Evolutionary conservation across 345 rosid species (phyloP), one percentile per base, ranked within the genome.

Genomic region (Erodium maritimum): DNA sequence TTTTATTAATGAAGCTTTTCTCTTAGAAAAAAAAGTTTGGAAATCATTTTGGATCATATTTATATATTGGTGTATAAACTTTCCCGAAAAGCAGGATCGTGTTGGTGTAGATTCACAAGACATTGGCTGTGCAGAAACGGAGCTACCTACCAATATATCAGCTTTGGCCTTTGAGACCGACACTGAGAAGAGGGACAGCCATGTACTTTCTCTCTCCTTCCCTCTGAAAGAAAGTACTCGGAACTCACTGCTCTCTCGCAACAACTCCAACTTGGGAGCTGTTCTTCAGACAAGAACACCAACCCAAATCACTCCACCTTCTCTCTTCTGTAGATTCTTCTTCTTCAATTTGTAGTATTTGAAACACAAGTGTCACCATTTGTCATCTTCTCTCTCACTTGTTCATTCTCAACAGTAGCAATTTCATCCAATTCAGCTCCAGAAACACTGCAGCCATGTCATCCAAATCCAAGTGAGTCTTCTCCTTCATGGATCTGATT

Each of bases 401-500:
- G 14, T 14, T 42, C 48, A 42, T 3, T 14, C 3, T 10, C 17
- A 42, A 16, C 48, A 42, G 6, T 5, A 29, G 37, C 37, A 29
- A 29, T 29, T 29, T 29, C 37, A 29, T 3, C 3, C 14, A 42
- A 10, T 29, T 29, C 37, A 29, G 37, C 37, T 29, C 37, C 37
- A 29, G 37, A 29, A 29, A 29, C 22, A 23, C 61, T 67, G 21
- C 60, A 54, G 61, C 54, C 68, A 85, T 85, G 93, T 66, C 86
- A 65, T 53, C 86, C 54, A 82, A 82, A 76, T 65, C 83, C 78
- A 82, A 74, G 93, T 85, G 64, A 79, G 81, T 62, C 48, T 37
- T 24, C 58, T 54, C 1, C 5, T 5, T 29, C 37, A 11, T 73
- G 66, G 79, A 72, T 79, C 81, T 78, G 76, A 55, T 51, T 37